phyloP scores from a whole-genome alignment of 208 protist species.

The Entamoeba moshkovskii region DNA sequence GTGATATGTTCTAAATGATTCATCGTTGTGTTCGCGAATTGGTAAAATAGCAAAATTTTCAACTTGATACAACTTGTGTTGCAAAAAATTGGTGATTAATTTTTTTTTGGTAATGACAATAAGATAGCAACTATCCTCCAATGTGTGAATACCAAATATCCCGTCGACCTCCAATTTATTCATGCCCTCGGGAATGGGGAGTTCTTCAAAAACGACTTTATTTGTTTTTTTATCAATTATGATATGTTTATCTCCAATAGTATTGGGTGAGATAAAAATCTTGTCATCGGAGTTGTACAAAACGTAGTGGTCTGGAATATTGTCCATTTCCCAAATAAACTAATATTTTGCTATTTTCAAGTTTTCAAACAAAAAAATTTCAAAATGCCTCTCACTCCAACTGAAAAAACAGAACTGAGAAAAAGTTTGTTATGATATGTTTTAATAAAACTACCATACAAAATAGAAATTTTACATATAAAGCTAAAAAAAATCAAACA shows the following conservation, averaged over 20 bases:
- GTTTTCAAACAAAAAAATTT: no score
- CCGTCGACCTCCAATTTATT: background rate
- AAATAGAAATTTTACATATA: no score
- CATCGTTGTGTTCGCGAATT: background rate
- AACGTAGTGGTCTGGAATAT: background rate
- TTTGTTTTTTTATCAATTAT: background rate
- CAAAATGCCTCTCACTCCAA: no score
- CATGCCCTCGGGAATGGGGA: background rate
- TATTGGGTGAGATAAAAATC: background rate
- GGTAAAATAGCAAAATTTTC: background rate
- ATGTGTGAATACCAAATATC: background rate
- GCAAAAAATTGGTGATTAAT: background rate
- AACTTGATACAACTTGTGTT: background rate
- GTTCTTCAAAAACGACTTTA: background rate
- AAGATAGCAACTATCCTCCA: background rate
- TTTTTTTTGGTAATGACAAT: background rate
- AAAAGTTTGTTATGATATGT: no score
- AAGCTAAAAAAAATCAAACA: no score
- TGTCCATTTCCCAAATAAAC: no score
- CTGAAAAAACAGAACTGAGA: no score
- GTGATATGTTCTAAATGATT: background rate
- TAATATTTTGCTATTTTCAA: no score
- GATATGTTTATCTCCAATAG: background rate
- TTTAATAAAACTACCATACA: no score
- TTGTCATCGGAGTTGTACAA: background rate